Base-by-base conservation (phyloP, 257 asterid genomes). In the Echium plantagineum region DNA sequence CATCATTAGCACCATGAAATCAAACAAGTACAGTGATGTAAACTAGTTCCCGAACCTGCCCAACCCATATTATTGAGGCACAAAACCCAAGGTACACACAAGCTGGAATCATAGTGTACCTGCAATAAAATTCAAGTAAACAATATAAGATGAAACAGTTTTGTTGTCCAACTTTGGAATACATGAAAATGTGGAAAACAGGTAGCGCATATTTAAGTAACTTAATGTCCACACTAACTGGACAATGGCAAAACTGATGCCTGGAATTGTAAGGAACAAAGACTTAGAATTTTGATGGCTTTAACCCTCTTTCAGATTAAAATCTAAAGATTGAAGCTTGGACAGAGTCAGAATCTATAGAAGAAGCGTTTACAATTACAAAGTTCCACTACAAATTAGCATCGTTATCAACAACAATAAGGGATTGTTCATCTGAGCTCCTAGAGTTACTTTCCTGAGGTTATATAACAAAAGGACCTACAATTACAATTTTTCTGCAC, bases 91-190 rank as follows among this genome's bases (percentile, higher is more conserved):
- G 80, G 78, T 89, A 89, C 67, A 89, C 21, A 18, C 97, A 93
- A 70, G 97, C 72, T 35, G 95, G 96, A 75, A 93, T 87, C 97
- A 93, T 86, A 16, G 99, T 80, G 71, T 83, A 93, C 99, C 97
- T 93, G 68, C 24, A 62, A 72, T 55, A 72, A 20, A n/a, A 42
- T 48, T 21, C 22, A 55, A 52, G n/a, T 18, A 52, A 52, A 52
- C 56, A 52, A 52, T 52, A 15, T 8, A 52, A 55, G 31, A 55
- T 55, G 21, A 13, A 21, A 20, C 16, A 0, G 0, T 52, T 8
- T 52, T 18, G 21, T 15, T 52, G 21, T n/a, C 12, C 32, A 28
- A 6, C 32, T 28, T 6, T 28, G 32, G 5, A 28, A 6, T 28
- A 52, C 24, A 52, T 52, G 21, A 7, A 52, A 18, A 8, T 15